Percentiles rank a stretch among this genome's conserved stretches.
Evolutionary conservation across 2,329 filamentous ascomycete species (phyloP).

Genomic region (Chrysoporthe puriensis): DNA sequence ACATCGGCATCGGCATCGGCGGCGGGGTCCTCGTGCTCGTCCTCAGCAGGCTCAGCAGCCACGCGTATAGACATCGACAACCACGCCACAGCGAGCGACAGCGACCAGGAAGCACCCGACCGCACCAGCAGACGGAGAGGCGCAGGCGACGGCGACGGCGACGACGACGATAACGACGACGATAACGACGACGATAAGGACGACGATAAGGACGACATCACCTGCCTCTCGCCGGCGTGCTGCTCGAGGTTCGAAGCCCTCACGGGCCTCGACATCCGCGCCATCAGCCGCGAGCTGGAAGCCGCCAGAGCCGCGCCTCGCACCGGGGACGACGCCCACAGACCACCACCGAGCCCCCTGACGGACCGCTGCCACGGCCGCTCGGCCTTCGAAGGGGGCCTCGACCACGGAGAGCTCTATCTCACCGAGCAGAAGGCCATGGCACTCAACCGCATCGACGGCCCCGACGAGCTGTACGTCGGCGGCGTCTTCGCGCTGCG

Average conservation of each 20-base stretch:
- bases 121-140: background rate
- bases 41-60: background rate
- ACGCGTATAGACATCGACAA: constrained; percentile 23
- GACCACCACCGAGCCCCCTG: background rate
- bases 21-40: background rate
- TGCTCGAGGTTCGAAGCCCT: constrained; percentile 28
- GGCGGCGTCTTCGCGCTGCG: constrained; percentile 74
- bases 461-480: constrained; percentile 46
- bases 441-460: constrained; percentile 48
- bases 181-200: background rate
- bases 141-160: background rate
- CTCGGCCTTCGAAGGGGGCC: constrained; percentile 26
- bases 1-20: background rate
- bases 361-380: constrained; percentile 26
- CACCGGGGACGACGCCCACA: background rate
- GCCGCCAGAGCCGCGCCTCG: background rate
- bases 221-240: constrained; percentile 25
- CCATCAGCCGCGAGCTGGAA: constrained; percentile 24
- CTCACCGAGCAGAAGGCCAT: constrained; percentile 36
- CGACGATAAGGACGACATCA: constrained; percentile 12
- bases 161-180: background rate
- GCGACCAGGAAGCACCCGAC: background rate
- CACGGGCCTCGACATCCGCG: constrained; percentile 24
- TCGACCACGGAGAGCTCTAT: constrained; percentile 25
- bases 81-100: constrained; percentile 14